Percentiles rank a stretch among this genome's conserved stretches.
These are phyloP conservation scores for Phytophthora fragariae DNA, from an alignment of 352 stramenopile species.

Conservation along the genomic window DNA sequence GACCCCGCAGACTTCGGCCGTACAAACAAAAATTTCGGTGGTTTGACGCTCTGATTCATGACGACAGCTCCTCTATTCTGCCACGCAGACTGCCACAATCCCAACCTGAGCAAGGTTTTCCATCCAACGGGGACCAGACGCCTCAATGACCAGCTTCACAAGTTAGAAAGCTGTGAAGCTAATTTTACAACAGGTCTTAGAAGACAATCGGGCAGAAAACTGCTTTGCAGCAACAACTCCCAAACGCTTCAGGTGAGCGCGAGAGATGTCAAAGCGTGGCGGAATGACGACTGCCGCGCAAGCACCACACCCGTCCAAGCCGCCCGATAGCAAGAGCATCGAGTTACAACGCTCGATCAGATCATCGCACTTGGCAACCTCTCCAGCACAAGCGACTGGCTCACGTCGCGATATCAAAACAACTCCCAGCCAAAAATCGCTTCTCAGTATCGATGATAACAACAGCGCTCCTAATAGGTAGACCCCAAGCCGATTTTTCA, in stretches of 20 bases:
- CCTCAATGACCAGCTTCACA: neutral
- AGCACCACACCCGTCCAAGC: slow-evolving; percentile 27
- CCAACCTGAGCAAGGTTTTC: neutral
- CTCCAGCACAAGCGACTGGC: slow-evolving; percentile 3
- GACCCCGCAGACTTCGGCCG: slow-evolving; percentile 35
- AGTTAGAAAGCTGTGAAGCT: neutral
- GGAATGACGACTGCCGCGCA: neutral
- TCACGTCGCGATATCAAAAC: slow-evolving; percentile 23
- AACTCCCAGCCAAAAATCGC: neutral
- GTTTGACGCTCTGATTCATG: slow-evolving; percentile 29
- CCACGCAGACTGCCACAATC: neutral
- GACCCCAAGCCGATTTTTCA: neutral
- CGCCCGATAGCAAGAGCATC: slow-evolving; percentile 16
- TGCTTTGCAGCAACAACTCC: neutral
- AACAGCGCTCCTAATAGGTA: slow-evolving; percentile 28
- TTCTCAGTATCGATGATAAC: slow-evolving; percentile 20
- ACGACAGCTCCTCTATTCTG: neutral
- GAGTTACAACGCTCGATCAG: slow-evolving; percentile 22
- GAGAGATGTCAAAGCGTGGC: slow-evolving; percentile 29
- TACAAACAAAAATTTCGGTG: slow-evolving; percentile 38
- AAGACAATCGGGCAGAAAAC: neutral
- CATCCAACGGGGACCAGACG: neutral
- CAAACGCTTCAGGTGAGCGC: neutral
- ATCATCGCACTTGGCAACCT: slow-evolving; percentile 17
- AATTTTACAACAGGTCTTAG: slow-evolving; percentile 10